phyloP scores from a whole-genome alignment of 73 alveolate genomes.

The Tetrahymena malaccensis region DNA sequence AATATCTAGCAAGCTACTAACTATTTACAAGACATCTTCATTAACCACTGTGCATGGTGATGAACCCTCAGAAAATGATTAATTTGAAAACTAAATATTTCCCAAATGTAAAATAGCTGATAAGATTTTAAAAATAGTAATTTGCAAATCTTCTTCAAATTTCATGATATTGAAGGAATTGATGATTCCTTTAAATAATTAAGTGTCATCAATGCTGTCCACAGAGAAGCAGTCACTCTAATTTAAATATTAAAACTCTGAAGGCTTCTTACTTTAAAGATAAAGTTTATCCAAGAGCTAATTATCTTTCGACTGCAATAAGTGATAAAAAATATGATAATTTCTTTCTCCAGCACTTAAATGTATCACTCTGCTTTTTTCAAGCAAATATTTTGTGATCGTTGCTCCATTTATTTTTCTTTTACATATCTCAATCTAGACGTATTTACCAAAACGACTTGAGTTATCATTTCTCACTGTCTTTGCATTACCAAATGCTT shows the following conservation, averaged over 20 bases:
- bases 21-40: slow-evolving; percentile 40
- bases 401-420: slow-evolving; percentile 78
- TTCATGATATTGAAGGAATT: slow-evolving; percentile 11
- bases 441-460: slow-evolving; percentile 83
- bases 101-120: slow-evolving; percentile 67
- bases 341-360: slow-evolving; percentile 64
- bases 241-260: slow-evolving; percentile 46
- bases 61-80: slow-evolving; percentile 37
- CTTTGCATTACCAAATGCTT: slow-evolving; percentile 91
- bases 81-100: slow-evolving; percentile 64
- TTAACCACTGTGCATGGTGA: slow-evolving; percentile 48
- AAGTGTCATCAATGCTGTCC: slow-evolving; percentile 33
- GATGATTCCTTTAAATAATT: slow-evolving; percentile 37
- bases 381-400: slow-evolving; percentile 75
- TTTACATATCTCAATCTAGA: slow-evolving; percentile 50
- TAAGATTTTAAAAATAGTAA: slow-evolving; percentile 30
- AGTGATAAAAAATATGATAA: slow-evolving; percentile 85
- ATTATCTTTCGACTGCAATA: slow-evolving; percentile 44
- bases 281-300: slow-evolving; percentile 16
- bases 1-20: slow-evolving; percentile 53
- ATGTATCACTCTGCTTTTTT: slow-evolving; percentile 78
- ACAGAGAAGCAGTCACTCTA: slow-evolving; percentile 29
- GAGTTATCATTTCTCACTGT: slow-evolving; percentile 85
- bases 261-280: neutral
- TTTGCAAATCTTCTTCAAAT: slow-evolving; percentile 37